These are phyloP conservation scores for Liquidambar formosana DNA, from an alignment of 164 flowering plant genomes.

Conservation along the genomic window DNA sequence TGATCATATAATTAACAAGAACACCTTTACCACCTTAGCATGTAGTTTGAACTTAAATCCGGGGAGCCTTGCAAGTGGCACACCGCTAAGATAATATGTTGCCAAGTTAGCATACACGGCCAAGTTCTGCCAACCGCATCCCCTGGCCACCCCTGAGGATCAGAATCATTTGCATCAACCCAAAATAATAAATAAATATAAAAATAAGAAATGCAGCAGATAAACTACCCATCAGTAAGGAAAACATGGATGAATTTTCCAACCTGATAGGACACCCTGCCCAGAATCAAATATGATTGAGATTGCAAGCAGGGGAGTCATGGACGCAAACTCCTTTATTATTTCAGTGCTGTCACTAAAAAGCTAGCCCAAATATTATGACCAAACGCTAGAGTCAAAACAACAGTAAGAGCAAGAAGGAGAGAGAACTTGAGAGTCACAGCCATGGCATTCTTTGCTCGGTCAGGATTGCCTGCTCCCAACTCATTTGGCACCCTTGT, in stretches of 20 bases:
- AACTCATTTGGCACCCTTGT: conserved; percentile 91
- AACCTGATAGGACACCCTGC: conserved; percentile 84
- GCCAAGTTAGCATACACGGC: conserved; percentile 69
- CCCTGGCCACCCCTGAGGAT: conserved; percentile 77
- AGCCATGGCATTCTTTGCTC: conserved; percentile 69
- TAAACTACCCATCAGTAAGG: not conserved
- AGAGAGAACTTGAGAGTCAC: conserved; percentile 71
- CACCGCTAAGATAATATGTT: conserved; percentile 69
- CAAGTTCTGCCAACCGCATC: conserved; percentile 94
- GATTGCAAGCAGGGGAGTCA: conserved; percentile 63
- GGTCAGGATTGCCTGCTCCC: conserved; percentile 62
- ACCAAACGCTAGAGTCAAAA: conserved; percentile 49
- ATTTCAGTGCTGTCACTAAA: conserved; percentile 58
- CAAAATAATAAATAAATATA: too few species aligned
- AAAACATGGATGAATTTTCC: not conserved
- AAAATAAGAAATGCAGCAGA: conserved; percentile 9
- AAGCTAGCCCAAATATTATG: conserved; percentile 73
- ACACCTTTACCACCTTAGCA: conserved; percentile 43
- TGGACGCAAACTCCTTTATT: conserved; percentile 44
- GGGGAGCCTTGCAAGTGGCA: conserved; percentile 66
- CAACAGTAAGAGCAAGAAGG: conserved; percentile 47
- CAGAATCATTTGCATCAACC: not conserved
- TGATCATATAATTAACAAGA: not conserved
- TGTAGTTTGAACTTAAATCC: conserved; percentile 48
- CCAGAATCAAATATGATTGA: conserved; percentile 66